Conservation (phyloP, 257 asterid genomes). For the Haberlea rhodopensis region DNA sequence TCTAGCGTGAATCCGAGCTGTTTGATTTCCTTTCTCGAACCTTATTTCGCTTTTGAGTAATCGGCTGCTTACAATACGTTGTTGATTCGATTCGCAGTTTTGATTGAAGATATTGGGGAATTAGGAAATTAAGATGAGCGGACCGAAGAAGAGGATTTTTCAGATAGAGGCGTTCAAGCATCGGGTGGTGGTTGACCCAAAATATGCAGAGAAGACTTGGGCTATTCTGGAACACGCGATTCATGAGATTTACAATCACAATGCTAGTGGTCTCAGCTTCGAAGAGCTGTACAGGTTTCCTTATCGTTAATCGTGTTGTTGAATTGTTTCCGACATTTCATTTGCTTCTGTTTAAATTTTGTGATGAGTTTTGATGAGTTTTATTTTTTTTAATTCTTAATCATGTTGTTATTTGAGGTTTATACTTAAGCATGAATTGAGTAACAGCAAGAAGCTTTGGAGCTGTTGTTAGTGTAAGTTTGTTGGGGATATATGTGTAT, state of each 20-base stretch:
- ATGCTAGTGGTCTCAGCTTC: conserved; percentile 90
- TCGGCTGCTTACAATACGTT: conserved; percentile 35
- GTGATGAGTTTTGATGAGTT: no score
- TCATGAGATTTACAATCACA: conserved; percentile 84
- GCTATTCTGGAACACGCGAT: conserved; percentile 82
- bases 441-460: no score
- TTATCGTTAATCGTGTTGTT: no score
- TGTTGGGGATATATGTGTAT: no score
- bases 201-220: conserved; percentile 96
- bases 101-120: conserved; percentile 8
- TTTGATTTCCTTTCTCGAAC: background rate
- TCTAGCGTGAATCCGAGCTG: background rate
- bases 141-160: conserved; percentile 72
- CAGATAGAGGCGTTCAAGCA: conserved; percentile 89
- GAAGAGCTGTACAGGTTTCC: conserved; percentile 75
- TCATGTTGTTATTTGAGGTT: background rate
- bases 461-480: no score
- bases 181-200: conserved; percentile 88
- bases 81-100: background rate
- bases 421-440: background rate
- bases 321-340: background rate
- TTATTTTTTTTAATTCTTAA: no score
- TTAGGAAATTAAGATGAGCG: conserved; percentile 47
- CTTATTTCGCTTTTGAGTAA: no score
- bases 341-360: conserved; percentile 11